Evolutionary conservation across 192 early-diverging fungal genomes (phyloP).

Genomic region (Gigaspora rosea): DNA sequence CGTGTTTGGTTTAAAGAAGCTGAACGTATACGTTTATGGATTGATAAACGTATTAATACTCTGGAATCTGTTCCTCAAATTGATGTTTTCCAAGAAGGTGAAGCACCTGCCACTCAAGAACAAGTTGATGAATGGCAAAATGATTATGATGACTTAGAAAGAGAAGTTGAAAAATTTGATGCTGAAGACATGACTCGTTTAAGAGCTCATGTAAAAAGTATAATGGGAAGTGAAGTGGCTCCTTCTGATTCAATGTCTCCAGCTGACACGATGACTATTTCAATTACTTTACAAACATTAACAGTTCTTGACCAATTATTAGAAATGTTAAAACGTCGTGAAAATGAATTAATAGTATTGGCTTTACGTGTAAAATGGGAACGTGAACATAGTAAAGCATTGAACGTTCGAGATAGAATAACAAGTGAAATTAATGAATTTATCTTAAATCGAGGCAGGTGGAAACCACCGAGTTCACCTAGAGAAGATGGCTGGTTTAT

Average conservation of each 20-base stretch:
- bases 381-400: slow-evolving; percentile 35
- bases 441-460: slow-evolving; percentile 26
- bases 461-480: slow-evolving; percentile 7
- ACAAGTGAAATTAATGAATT: slow-evolving; percentile 34
- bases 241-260: slow-evolving; percentile 37
- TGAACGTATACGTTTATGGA: slow-evolving; percentile 45
- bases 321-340: slow-evolving; percentile 33
- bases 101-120: slow-evolving; percentile 25
- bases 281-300: slow-evolving; percentile 47
- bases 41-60: slow-evolving; percentile 37
- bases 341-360: slow-evolving; percentile 41
- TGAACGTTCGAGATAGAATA: slow-evolving; percentile 30
- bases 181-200: slow-evolving; percentile 47
- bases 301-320: slow-evolving; percentile 43
- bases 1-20: slow-evolving; percentile 52
- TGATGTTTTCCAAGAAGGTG: slow-evolving; percentile 34
- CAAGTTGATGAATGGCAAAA: slow-evolving; percentile 38
- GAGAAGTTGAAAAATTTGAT: slow-evolving; percentile 44
- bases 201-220: slow-evolving; percentile 45
- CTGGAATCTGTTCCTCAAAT: slow-evolving; percentile 30
- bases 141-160: slow-evolving; percentile 38
- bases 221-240: slow-evolving; percentile 36
- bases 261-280: slow-evolving; percentile 51
- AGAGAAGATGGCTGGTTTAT: slow-evolving; percentile 27
- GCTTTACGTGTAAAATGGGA: slow-evolving; percentile 44